Base-by-base conservation (phyloP, 176 grass and related monocot species). In the Triticum timopheevii region DNA sequence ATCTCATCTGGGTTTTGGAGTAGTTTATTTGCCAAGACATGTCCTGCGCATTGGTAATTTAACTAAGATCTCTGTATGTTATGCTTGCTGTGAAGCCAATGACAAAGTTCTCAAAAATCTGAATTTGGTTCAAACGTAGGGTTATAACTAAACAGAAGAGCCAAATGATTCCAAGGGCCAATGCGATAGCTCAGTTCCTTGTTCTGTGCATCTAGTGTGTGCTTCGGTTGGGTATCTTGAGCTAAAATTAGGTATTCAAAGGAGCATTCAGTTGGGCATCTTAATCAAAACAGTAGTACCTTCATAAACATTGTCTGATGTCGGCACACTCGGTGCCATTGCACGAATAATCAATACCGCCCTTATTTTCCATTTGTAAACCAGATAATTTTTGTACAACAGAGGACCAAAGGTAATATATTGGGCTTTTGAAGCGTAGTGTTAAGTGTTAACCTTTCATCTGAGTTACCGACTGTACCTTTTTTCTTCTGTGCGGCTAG, bases 91-190 rank as follows among this genome's bases (percentile, higher is more conserved):
- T 59, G 56, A 59, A 59, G 65, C 58, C 19, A 25, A 85, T 76
- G 56, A 59, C 56, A 59, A 52, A 52, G 49, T 56, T 73, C 44
- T 83, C 67, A 49, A 24, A 87, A 73, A 58, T 80, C 45, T 36
- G 79, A 42, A 61, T 17, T 22, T 13, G 23, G 73, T 73, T 72
- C 31, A 83, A 40, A 64, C 65, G 69, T 54, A 63, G 80, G 42
- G 3, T 36, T 33, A 30, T 80, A 73, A 28, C 80, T 83, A 87
- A 84, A 80, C 73, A 80, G 80, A 84, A 7, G 80, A 78, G 45
- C 33, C 66, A 84, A 87, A 65, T 67, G 10, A 54, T 76, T 90
- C 59, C 80, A 87, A 83, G 73, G 45, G 87, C 74, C 80, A 65
- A 65, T 20, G 42, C 54, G 40, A 79, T 86, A 71, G 17, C 38